These are phyloP conservation scores for Penicillium odoratum DNA, from an alignment of 495 filamentous ascomycete species.

Conservation along the genomic window DNA sequence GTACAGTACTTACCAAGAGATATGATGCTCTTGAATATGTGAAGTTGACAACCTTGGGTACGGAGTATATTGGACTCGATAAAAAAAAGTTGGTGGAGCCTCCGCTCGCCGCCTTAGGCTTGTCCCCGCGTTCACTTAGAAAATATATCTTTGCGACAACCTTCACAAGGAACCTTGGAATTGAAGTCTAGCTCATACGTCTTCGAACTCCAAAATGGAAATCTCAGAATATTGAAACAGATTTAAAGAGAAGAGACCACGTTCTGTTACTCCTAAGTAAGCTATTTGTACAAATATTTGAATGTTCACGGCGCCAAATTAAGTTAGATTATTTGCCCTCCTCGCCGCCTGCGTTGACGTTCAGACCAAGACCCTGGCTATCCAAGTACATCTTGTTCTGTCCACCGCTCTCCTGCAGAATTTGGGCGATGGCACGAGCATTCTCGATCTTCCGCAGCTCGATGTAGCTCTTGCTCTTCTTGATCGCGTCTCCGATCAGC, in stretches of 20 bases:
- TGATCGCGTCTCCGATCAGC: slow-evolving; percentile 97
- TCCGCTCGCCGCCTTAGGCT: slow-evolving; percentile 33
- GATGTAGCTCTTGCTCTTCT: slow-evolving; percentile 96
- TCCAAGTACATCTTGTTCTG: slow-evolving; percentile 95
- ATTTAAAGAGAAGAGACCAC: slow-evolving; percentile 44
- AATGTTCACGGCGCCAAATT: slow-evolving; percentile 27
- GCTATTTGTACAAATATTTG: slow-evolving; percentile 48
- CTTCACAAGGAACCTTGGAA: too few relatives aligned
- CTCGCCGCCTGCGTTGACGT: slow-evolving; percentile 62
- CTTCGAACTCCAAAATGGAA: background rate
- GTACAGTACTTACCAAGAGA: slow-evolving; percentile 4
- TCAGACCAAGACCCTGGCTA: slow-evolving; percentile 83
- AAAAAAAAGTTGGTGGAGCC: slow-evolving; percentile 22
- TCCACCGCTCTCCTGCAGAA: slow-evolving; percentile 81
- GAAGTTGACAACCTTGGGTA: background rate
- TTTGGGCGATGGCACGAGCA: slow-evolving; percentile 77
- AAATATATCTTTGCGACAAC: slow-evolving; percentile 17
- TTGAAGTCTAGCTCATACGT: background rate
- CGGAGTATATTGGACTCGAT: background rate
- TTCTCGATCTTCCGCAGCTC: slow-evolving; percentile 98
- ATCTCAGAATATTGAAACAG: background rate
- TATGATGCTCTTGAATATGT: background rate
- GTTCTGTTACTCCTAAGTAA: slow-evolving; percentile 36
- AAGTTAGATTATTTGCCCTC: slow-evolving; percentile 38
- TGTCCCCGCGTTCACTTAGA: slow-evolving; percentile 24